A percentile compares a stretch with the other conserved stretches of the same genome.
Evolutionary conservation across 805 yeast genomes (phyloP).

Genomic region (Schwanniomyces polymorphus): DNA sequence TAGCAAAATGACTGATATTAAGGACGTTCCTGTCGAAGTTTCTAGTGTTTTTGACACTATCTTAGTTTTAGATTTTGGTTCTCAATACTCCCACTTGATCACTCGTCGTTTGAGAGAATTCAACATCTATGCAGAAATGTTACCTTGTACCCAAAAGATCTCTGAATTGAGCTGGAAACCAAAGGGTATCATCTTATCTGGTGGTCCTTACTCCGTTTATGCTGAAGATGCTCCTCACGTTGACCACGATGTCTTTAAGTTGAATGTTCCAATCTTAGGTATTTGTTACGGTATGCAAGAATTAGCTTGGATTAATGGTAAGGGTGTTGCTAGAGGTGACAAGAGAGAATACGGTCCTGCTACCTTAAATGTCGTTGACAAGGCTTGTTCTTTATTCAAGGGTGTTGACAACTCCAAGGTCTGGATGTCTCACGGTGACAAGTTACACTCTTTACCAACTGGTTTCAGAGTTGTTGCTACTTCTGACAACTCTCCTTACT

Average conservation of each 20-base stretch:
- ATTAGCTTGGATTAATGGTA: conserved; percentile 95
- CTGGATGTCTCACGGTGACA: conserved; percentile 99
- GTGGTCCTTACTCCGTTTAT: conserved; percentile 97
- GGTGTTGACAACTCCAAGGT: conserved; percentile 94
- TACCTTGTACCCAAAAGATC: conserved; percentile 98
- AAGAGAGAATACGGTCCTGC: conserved; percentile 99
- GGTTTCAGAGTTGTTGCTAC: conserved; percentile 89
- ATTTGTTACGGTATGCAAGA: conserved; percentile 99
- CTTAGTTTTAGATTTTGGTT: conserved; percentile 95
- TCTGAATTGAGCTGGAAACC: conserved; percentile 91
- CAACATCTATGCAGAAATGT: conserved; percentile 98
- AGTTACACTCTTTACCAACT: conserved; percentile 83
- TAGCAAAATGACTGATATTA: conserved; percentile 4
- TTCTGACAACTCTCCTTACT: conserved; percentile 91
- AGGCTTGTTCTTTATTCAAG: conserved; percentile 68
- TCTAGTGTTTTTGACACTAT: conserved; percentile 93
- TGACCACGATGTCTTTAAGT: conserved; percentile 87
- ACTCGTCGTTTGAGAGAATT: conserved; percentile 97
- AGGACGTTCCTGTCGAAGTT: conserved; percentile 58
- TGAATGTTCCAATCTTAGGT: conserved; percentile 92
- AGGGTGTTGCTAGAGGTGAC: conserved; percentile 91
- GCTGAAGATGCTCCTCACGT: conserved; percentile 97
- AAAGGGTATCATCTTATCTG: conserved; percentile 92
- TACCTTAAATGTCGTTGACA: conserved; percentile 72
- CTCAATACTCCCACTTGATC: conserved; percentile 95